Conservation (phyloP, 352 stramenopile species). For the Pythium aquatile region DNA sequence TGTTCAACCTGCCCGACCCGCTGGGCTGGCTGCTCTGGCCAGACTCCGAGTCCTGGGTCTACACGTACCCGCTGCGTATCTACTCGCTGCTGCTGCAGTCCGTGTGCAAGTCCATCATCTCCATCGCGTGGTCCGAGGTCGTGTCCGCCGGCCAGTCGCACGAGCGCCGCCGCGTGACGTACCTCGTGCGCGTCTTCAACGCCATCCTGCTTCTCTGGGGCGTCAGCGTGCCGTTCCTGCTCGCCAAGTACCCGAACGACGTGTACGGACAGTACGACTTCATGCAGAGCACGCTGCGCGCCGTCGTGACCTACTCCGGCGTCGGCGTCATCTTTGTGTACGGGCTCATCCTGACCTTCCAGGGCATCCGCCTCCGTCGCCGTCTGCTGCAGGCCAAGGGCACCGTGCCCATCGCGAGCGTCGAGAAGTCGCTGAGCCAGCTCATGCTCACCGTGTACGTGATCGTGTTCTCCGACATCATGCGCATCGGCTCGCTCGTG, state of each 20-base stretch:
- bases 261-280: conserved; percentile 64
- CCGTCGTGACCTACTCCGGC: conserved; percentile 56
- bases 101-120: conserved; percentile 81
- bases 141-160: conserved; percentile 66
- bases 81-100: conserved; percentile 71
- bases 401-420: conserved; percentile 59
- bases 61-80: conserved; percentile 61
- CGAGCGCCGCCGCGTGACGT: conserved; percentile 53
- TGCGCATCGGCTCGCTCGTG: conserved; percentile 63
- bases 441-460: conserved; percentile 80
- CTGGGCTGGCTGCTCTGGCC: conserved; percentile 61
- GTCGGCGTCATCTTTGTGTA: conserved; percentile 63
- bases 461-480: conserved; percentile 71
- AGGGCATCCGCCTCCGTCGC: conserved; percentile 69
- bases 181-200: conserved; percentile 59
- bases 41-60: conserved; percentile 58
- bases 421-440: conserved; percentile 80
- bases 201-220: conserved; percentile 55
- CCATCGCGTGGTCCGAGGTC: conserved; percentile 78
- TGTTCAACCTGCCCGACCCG: conserved; percentile 64
- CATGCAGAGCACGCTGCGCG: conserved; percentile 49
- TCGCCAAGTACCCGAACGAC: conserved; percentile 53
- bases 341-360: conserved; percentile 62
- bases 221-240: conserved; percentile 50
- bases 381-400: conserved; percentile 70